These are phyloP conservation scores for Coemansia sp. DNA, from an alignment of 192 early-diverging fungal genomes.

Conservation along the genomic window DNA sequence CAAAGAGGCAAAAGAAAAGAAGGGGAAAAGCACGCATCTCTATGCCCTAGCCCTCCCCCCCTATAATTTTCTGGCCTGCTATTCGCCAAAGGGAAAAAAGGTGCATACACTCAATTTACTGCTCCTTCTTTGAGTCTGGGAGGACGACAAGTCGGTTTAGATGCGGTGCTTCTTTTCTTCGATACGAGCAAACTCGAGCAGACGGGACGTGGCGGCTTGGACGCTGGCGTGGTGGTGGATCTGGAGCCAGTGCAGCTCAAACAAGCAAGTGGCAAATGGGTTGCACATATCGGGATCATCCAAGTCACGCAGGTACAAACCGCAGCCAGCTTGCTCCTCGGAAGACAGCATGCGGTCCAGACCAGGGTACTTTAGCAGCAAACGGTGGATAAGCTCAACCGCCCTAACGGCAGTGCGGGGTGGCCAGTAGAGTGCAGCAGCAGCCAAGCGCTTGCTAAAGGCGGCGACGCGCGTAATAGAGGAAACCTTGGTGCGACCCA, in stretches of 20 bases:
- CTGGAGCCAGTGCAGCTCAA: slow-evolving; percentile 77
- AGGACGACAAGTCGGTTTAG: slow-evolving; percentile 1
- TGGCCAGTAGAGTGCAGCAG: slow-evolving; percentile 72
- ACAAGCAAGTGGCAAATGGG: slow-evolving; percentile 88
- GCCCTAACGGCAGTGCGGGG: slow-evolving; percentile 69
- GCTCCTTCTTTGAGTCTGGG: background rate
- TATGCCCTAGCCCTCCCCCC: background rate
- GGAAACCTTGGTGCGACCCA: slow-evolving; percentile 68
- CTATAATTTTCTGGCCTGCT: background rate
- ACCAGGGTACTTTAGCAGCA: slow-evolving; percentile 59
- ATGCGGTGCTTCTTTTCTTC: slow-evolving; percentile 46
- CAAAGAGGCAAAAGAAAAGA: slow-evolving; percentile 7
- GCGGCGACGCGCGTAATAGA: slow-evolving; percentile 80
- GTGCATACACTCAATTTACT: background rate
- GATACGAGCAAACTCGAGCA: slow-evolving; percentile 36
- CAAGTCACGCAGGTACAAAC: slow-evolving; percentile 73
- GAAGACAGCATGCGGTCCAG: slow-evolving; percentile 63
- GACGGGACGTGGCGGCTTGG: slow-evolving; percentile 29
- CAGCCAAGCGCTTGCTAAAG: slow-evolving; percentile 82
- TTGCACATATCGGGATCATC: slow-evolving; percentile 95
- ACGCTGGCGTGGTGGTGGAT: slow-evolving; percentile 38
- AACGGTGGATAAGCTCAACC: slow-evolving; percentile 54
- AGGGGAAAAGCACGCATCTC: background rate
- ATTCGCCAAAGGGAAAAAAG: background rate
- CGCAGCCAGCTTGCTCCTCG: slow-evolving; percentile 71